Evolutionary conservation across 83 land plant species (phyloP), one percentile per base, ranked within the genome.

Genomic region (Picea abies): DNA sequence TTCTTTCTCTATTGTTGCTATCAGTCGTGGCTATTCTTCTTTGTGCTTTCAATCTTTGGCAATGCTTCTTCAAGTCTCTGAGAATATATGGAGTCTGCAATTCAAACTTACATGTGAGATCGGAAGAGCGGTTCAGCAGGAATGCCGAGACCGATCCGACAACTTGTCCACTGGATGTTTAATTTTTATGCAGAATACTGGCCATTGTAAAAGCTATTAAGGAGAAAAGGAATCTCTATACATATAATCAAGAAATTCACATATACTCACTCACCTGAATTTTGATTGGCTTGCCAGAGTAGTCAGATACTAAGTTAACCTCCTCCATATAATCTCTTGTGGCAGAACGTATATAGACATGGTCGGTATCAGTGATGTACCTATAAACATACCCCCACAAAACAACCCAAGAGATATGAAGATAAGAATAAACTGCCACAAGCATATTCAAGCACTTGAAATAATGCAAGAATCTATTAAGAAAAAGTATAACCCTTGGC

Each of bases 281-380:
- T 82, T 88, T 88, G 32, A 86, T 29, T 44, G 88, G 88, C 41
- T 69, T 82, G 49, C 90, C 90, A 22, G 88, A 80, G 77, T 73
- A 88, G 11, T 85, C 90, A 82, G 88, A 83, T 3, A 88, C 85
- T 35, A 75, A 79, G 76, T 88, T 85, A 25, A 86, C 68, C 78
- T 88, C 90, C 60, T 88, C 90, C 88, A 88, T 86, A 68, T 75
- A 88, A 67, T 88, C 83, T 77, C 73, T 86, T 10, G 90, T 85
- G 9, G 90, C 90, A 66, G 88, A 88, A 10, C 90, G 88, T 65
- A 88, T 86, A 67, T 86, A 88, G n/a, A 88, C 90, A 37, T 72
- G 81, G 37, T 83, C 89, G 3, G 88, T 76, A 80, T 88, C 90
- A 49, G 88, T 88, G 29, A 88, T 88, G 83, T 88, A 88, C 78